phyloP scores from a whole-genome alignment of 1,284 basidiomycete genomes.

The Puccinia novopanici region DNA sequence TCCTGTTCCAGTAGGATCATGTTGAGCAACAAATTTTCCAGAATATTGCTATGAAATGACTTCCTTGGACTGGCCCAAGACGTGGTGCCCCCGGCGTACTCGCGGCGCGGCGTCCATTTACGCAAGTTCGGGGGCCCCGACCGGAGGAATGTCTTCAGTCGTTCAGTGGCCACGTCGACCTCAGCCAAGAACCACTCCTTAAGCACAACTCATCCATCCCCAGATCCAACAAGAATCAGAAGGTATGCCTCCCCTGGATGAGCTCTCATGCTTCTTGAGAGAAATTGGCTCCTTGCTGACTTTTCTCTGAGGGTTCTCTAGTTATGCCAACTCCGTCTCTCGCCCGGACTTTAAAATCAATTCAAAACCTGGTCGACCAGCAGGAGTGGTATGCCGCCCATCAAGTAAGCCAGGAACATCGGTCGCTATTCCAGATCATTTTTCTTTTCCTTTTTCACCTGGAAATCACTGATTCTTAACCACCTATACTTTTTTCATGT shows the following conservation, averaged over 20 bases:
- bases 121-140: no score
- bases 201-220: no score
- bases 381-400: constrained; percentile 48
- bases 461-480: not conserved
- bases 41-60: no score
- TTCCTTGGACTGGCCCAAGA: no score
- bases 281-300: not conserved
- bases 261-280: not conserved
- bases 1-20: no score
- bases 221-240: not conserved
- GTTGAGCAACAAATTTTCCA: no score
- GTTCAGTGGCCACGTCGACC: no score
- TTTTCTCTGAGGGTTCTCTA: not conserved
- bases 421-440: no score
- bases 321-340: constrained; percentile 43
- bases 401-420: constrained; percentile 18
- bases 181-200: no score
- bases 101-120: no score
- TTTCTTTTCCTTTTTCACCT: not conserved
- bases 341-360: constrained; percentile 37
- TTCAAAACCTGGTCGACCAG: constrained; percentile 35
- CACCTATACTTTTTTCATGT: not conserved
- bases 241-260: not conserved
- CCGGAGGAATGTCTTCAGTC: no score
- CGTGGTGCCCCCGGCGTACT: no score